Evolutionary conservation across 805 yeast genomes (phyloP).

Genomic region (Kodamaea jinghongensis): DNA sequence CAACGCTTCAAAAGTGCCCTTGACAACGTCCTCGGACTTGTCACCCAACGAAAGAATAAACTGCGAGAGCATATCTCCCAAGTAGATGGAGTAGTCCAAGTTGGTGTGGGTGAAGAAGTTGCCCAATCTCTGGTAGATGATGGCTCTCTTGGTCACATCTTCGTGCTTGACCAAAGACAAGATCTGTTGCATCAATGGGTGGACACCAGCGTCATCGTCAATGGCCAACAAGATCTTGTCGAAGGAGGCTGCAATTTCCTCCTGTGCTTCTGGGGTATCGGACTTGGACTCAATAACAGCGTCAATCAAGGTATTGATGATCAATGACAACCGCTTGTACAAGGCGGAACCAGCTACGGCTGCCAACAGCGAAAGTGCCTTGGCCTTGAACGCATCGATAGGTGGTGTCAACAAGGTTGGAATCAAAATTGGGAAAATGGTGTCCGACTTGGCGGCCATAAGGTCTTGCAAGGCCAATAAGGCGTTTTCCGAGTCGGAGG

Average conservation of each 20-base stretch:
- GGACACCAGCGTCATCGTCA: constrained; percentile 73
- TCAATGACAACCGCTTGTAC: constrained; percentile 66
- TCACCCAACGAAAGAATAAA: constrained; percentile 75
- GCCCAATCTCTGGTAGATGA: constrained; percentile 65
- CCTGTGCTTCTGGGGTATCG: constrained; percentile 37
- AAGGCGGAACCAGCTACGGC: constrained; percentile 86
- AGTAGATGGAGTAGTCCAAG: constrained; percentile 70
- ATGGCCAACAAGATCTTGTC: constrained; percentile 72
- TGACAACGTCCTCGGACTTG: constrained; percentile 56
- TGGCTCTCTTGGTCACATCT: constrained; percentile 59
- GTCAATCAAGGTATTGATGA: constrained; percentile 71
- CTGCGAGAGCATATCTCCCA: constrained; percentile 70
- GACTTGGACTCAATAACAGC: constrained; percentile 44
- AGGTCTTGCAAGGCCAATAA: constrained; percentile 86
- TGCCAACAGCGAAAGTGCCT: constrained; percentile 81
- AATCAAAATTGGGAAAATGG: constrained; percentile 88
- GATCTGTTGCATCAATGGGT: constrained; percentile 79
- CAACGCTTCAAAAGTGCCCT: constrained; percentile 63
- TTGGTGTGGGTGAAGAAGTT: constrained; percentile 63
- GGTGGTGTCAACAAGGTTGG: constrained; percentile 84
- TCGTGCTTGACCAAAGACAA: constrained; percentile 76
- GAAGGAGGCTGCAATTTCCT: constrained; percentile 52
- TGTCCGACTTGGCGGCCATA: constrained; percentile 85
- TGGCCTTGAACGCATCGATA: constrained; percentile 79
- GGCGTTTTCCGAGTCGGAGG: constrained; percentile 60